Percentiles rank a stretch among this genome's conserved stretches.
These are phyloP conservation scores for Flaveria sonorensis DNA, from an alignment of 129 eudicot species.

Conservation along the genomic window DNA sequence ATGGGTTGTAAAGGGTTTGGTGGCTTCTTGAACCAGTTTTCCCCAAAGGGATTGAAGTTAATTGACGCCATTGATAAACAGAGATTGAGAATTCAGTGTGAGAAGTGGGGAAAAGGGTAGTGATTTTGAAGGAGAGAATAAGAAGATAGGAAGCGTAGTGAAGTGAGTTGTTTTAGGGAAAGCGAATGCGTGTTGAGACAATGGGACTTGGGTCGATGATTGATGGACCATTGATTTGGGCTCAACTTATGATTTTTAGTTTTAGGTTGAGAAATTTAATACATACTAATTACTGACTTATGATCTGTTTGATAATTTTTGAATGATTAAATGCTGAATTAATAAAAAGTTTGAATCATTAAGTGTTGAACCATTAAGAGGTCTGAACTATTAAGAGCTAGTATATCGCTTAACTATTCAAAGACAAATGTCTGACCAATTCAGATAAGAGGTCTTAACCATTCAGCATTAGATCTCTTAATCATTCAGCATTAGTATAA, in stretches of 20 bases:
- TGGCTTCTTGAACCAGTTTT: slow-evolving; percentile 80
- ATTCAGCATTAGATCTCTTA: no score
- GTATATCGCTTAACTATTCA: no score
- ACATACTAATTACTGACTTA: no score
- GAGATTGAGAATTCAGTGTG: neutral
- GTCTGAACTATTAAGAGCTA: no score
- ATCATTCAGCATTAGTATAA: no score
- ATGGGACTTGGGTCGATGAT: neutral
- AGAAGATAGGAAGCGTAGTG: slow-evolving; percentile 23
- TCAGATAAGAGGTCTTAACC: no score
- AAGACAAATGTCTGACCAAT: no score
- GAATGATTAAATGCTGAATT: no score
- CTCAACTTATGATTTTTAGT: neutral
- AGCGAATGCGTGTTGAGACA: neutral
- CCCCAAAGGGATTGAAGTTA: slow-evolving; percentile 75
- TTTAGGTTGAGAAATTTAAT: no score
- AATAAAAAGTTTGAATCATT: no score
- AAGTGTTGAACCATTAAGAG: no score
- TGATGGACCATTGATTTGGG: slow-evolving; percentile 22
- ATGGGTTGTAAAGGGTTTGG: slow-evolving; percentile 59
- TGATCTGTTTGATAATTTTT: no score
- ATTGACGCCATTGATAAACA: slow-evolving; percentile 60
- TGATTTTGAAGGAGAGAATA: slow-evolving; percentile 20
- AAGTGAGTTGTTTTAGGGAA: slow-evolving; percentile 18
- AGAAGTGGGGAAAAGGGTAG: neutral